These are phyloP conservation scores for Hansenula anomala DNA, from an alignment of 1,139 yeast genomes.

Conservation along the genomic window DNA sequence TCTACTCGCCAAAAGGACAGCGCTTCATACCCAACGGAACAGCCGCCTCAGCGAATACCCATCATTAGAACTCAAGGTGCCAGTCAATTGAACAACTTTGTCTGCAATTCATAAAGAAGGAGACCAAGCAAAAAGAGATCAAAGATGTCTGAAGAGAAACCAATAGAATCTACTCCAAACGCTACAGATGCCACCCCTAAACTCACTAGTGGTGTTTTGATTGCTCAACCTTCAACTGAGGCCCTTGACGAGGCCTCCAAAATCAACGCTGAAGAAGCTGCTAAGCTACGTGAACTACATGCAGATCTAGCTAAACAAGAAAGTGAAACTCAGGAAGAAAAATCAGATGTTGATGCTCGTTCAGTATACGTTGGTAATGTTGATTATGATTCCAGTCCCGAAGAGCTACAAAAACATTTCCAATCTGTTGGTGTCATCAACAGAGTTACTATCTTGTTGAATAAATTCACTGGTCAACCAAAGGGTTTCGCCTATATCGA, in stretches of 20 bases:
- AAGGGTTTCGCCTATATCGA: constrained; percentile 87
- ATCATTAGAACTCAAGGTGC: no score
- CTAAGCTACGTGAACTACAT: constrained; percentile 47
- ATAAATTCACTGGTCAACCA: constrained; percentile 72
- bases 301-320: constrained; percentile 41
- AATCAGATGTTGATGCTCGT: constrained; percentile 64
- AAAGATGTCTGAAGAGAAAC: constrained; percentile 1
- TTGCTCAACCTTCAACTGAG: not conserved
- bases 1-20: no score
- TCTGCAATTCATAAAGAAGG: no score
- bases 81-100: no score
- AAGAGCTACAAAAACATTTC: constrained; percentile 77
- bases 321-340: constrained; percentile 39
- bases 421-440: constrained; percentile 71
- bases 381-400: constrained; percentile 74
- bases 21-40: no score
- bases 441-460: constrained; percentile 74
- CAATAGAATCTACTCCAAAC: not conserved
- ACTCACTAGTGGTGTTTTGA: not conserved
- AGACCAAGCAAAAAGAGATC: not conserved
- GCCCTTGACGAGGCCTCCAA: constrained; percentile 3
- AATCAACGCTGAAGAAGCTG: constrained; percentile 50
- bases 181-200: no score
- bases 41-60: no score
- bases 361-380: constrained; percentile 88